Base-by-base conservation (phyloP, 805 yeast genomes). In the Jamesozyma gamospora region DNA sequence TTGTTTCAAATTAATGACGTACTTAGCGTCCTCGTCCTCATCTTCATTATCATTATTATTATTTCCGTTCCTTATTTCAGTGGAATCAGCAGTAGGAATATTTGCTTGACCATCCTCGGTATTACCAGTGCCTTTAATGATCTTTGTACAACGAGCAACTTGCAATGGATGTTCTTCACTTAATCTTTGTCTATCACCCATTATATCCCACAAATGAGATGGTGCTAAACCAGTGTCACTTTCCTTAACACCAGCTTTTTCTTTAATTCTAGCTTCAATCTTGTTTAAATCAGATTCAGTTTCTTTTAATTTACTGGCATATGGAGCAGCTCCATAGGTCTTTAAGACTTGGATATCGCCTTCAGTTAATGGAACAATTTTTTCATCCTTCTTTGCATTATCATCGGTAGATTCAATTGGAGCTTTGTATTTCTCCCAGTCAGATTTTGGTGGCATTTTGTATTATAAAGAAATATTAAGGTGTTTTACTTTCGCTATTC, bases 91-190 rank as follows among this genome's bases (percentile, higher is more conserved):
- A 17, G 41, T 35, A 7, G 46, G 46, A n/a, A 36, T 43, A 30
- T 54, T 64, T 28, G 51, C 59, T 19, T 49, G 58, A 28, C 51
- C 53, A 49, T 57, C 64, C 14, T 51, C 57, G n/a, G 44, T 46
- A 12, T 50, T 60, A n/a, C 62, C 69, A 25, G 52, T 62, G 14
- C 80, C 75, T 54, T 81, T 82, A 47, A 92, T 90, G 64, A 94
- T 92, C 67, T 94, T 92, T 19, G 98, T 94, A 66, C 99, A 92
- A 61, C 99, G 74, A 14, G 99, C 98, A 34, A 94, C 99, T 64
- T 92, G 99, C 49, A 92, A 69, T 25, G 98, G 96, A 58, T 86
- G 96, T 58, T 92, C 97, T 60, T 82, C 90, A 44, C 80, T 72
- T 79, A 88, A 79, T 56, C 96, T 72, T 64, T 85, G 95, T 60